These are phyloP conservation scores for Sphagnum contortum DNA, from an alignment of 225 moss, liverwort and hornwort species.

Conservation along the genomic window DNA sequence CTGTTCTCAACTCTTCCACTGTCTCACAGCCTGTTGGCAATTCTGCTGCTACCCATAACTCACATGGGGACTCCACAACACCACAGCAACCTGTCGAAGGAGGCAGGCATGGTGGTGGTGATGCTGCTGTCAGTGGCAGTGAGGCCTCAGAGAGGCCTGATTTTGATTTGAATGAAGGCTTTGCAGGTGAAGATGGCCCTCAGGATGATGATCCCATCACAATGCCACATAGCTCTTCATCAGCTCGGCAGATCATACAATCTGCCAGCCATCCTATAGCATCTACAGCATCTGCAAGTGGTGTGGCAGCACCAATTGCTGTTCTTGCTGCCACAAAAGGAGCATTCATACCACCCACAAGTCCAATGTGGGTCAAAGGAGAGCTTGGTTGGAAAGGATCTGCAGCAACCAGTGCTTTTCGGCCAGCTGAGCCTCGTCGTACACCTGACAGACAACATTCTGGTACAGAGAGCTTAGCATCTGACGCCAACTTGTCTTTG, in stretches of 20 bases:
- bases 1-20: background rate
- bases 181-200: conserved; percentile 61
- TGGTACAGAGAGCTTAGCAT: conserved; percentile 51
- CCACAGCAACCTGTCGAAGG: conserved; percentile 68
- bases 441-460: conserved; percentile 82
- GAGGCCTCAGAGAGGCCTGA: conserved; percentile 84
- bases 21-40: conserved; percentile 29
- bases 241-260: conserved; percentile 25
- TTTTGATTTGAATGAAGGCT: conserved; percentile 98
- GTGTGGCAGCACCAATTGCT: conserved; percentile 73
- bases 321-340: conserved; percentile 92
- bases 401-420: conserved; percentile 97
- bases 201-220: conserved; percentile 55
- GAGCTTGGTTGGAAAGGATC: conserved; percentile 99
- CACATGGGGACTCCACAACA: conserved; percentile 26
- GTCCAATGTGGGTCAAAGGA: conserved; percentile 80
- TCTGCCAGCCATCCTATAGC: conserved; percentile 17
- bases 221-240: conserved; percentile 13
- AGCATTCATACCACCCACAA: conserved; percentile 80
- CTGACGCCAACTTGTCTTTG: conserved; percentile 44
- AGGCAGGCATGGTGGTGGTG: conserved; percentile 48
- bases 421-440: conserved; percentile 93
- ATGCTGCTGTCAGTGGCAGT: conserved; percentile 44
- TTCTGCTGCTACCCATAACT: conserved; percentile 18
- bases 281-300: conserved; percentile 41